Conservation (phyloP, 2,329 filamentous ascomycete genomes). For the Penicillium sp. region DNA sequence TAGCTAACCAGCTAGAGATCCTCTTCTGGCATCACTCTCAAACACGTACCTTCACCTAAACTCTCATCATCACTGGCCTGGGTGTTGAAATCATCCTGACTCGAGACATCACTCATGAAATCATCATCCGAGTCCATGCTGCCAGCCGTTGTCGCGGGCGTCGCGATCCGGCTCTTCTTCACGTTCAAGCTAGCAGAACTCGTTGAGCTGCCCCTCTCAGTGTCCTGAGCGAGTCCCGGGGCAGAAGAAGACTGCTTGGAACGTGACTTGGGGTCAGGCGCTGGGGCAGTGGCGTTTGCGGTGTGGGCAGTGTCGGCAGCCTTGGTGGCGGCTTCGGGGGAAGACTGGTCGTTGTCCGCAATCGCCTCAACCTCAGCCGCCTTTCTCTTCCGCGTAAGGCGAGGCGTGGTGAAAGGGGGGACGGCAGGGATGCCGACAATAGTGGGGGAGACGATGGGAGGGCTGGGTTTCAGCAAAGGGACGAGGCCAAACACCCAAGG, state of each 20-base stretch:
- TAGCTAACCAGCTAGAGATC: background rate
- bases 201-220: conserved; percentile 27
- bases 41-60: conserved; percentile 43
- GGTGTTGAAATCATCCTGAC: conserved; percentile 66
- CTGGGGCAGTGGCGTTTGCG: conserved; percentile 27
- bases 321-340: conserved; percentile 33
- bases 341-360: conserved; percentile 30
- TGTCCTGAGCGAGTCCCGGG: conserved; percentile 11
- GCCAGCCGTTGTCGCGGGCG: conserved; percentile 47
- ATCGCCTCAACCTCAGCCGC: conserved; percentile 54
- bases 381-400: conserved; percentile 56
- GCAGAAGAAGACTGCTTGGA: conserved; percentile 29
- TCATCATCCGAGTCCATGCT: conserved; percentile 96
- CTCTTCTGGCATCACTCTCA: background rate
- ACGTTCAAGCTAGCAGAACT: conserved; percentile 21
- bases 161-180: conserved; percentile 40
- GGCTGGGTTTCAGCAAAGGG: background rate
- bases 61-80: conserved; percentile 73
- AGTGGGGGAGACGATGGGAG: background rate
- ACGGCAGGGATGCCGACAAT: conserved; percentile 22
- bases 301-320: conserved; percentile 26
- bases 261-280: conserved; percentile 29
- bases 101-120: conserved; percentile 82
- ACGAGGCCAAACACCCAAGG: background rate
- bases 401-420: conserved; percentile 53